Evolutionary conservation across 371 early-diverging fungal species (phyloP), one percentile per base, ranked within the genome.

Genomic region (Mortierella sp.): DNA sequence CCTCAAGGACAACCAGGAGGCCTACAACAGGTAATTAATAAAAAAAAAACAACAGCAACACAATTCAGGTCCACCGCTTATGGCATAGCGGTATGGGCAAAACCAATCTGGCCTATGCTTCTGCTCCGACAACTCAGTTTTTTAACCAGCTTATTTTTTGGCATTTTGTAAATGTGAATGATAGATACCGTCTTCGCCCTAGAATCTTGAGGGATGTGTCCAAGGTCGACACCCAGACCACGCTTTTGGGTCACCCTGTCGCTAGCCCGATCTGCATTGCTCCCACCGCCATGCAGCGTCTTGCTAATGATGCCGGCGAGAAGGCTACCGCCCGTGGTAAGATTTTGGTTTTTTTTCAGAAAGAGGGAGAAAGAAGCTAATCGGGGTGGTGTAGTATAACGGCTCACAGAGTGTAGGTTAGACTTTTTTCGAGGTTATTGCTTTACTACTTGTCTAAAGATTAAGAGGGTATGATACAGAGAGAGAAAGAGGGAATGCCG

Each of bases 151-250:
- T 21, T 8, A n/a, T n/a, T 21, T 5, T 24, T 55, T 50, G n/a
- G 24, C 54, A 54, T 3, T 54, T 26, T 60, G 28, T 4, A 24
- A 5, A 34, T 63, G 63, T 63, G 21, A 6, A 9, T 21, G 16
- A 16, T 63, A 93, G 96, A 75, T 92, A 95, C 68, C 95, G 93
- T 90, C 84, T 97, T 42, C 93, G 93, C 70, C 96, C 97, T 42
- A 92, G 96, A 47, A 92, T 96, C 76, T 89, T 97, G 82, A 91
- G 95, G 28, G 92, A 96, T 83, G 96, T 96, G 10, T 91, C 93
- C 52, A 82, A 92, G 38, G 89, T 97, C 8, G 88, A 91, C 72
- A 91, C 92, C 26, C 90, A 88, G 42, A 94, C 95, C 44, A 91
- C 90, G 8, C 88, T 97, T 57, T 83, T 96, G 10, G 95, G 96